phyloP scores from a whole-genome alignment of 495 filamentous ascomycete species.

The Hypoxylon crocopeplum region DNA sequence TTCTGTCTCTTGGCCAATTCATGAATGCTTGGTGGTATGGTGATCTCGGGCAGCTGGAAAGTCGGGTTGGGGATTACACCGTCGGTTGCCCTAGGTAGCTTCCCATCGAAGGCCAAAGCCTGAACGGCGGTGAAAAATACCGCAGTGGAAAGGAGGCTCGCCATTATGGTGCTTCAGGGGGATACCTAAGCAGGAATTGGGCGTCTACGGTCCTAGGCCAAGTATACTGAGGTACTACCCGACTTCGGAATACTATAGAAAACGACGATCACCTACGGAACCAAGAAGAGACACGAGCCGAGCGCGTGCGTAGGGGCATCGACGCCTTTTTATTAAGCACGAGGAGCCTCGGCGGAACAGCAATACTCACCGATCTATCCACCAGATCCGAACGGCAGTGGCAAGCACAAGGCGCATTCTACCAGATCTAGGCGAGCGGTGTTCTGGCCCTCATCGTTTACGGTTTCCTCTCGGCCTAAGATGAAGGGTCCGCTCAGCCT shows the following conservation, averaged over 20 bases:
- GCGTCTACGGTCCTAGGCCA: slow-evolving; percentile 7
- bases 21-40: slow-evolving; percentile 40
- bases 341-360: not conserved
- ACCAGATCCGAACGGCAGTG: slow-evolving; percentile 9
- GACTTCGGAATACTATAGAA: slow-evolving; percentile 1
- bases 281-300: slow-evolving; percentile 1
- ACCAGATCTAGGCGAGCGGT: slow-evolving; percentile 13
- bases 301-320: slow-evolving; percentile 14
- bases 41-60: slow-evolving; percentile 39
- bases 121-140: slow-evolving; percentile 43
- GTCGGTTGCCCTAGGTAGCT: slow-evolving; percentile 40
- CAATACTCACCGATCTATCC: slow-evolving; percentile 6
- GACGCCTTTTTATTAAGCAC: slow-evolving; percentile 24
- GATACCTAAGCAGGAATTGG: not conserved
- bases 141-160: slow-evolving; percentile 37
- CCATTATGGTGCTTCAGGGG: slow-evolving; percentile 21
- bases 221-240: slow-evolving; percentile 8
- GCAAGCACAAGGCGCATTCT: slow-evolving; percentile 13
- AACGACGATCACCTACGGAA: slow-evolving; percentile 20
- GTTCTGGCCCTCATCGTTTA: not conserved
- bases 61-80: slow-evolving; percentile 33
- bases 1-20: slow-evolving; percentile 43
- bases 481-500: slow-evolving; percentile 35
- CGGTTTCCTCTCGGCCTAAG: slow-evolving; percentile 17
- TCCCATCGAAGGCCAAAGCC: slow-evolving; percentile 44